Percentiles rank a stretch among this genome's conserved stretches.
Conservation (phyloP, 1,284 basidiomycete genomes). For the Heterobasidion parviporum region DNA sequence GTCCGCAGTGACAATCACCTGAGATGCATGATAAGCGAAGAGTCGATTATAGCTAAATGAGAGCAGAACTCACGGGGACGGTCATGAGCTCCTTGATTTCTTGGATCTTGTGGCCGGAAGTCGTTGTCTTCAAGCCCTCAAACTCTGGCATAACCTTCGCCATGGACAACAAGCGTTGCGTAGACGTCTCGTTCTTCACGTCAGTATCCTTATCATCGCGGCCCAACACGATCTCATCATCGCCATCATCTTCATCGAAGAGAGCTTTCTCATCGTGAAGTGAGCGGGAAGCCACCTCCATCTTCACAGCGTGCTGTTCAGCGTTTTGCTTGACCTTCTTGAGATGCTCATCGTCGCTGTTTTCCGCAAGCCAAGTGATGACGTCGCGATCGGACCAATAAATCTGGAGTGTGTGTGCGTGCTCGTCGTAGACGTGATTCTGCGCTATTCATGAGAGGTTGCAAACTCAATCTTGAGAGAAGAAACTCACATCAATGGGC, state of each 20-base stretch:
- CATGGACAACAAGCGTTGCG: conserved; percentile 72
- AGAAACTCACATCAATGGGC: conserved; percentile 77
- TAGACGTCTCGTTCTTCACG: conserved; percentile 50
- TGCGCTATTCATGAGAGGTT: conserved; percentile 22
- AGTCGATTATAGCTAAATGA: conserved; percentile 1
- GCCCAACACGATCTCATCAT: conserved; percentile 73
- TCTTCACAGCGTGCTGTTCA: conserved; percentile 77
- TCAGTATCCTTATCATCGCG: conserved; percentile 38
- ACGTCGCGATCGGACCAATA: conserved; percentile 92
- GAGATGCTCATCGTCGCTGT: conserved; percentile 89
- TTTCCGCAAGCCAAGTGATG: conserved; percentile 89
- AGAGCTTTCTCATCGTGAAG: conserved; percentile 81
- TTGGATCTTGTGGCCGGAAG: conserved; percentile 83
- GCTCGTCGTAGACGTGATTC: conserved; percentile 94
- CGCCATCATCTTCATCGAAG: conserved; percentile 82
- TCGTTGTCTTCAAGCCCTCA: conserved; percentile 67
- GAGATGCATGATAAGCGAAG: not conserved
- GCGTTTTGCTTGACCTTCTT: conserved; percentile 87
- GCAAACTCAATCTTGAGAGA: not conserved
- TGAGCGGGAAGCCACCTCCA: conserved; percentile 76
- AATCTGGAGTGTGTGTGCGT: conserved; percentile 81
- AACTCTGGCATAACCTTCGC: conserved; percentile 66
- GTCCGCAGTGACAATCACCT: conserved; percentile 92
- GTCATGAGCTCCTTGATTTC: conserved; percentile 87
- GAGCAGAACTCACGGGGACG: conserved; percentile 62